Percentiles rank a stretch among this genome's conserved stretches.
phyloP scores from a whole-genome alignment of 805 yeast genomes.

The Wickerhamiella lipophila region DNA sequence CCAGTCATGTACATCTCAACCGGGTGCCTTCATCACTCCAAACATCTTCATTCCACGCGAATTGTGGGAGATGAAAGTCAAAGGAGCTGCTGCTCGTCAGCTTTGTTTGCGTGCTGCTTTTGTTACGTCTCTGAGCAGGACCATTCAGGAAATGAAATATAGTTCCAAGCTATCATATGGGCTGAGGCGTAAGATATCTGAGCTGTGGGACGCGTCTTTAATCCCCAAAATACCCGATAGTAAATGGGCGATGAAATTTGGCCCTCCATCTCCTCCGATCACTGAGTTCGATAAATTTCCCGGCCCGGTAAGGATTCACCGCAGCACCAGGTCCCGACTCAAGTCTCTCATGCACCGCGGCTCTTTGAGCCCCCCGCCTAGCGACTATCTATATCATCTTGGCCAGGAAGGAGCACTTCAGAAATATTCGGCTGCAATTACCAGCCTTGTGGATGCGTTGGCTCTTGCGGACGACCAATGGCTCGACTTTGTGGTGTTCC shows the following conservation, averaged over 20 bases:
- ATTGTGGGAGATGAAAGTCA: constrained; percentile 8
- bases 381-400: constrained; percentile 1
- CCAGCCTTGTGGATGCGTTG: constrained; percentile 1
- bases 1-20: neutral
- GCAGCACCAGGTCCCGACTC: constrained; percentile 1
- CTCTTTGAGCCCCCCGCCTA: neutral
- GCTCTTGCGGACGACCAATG: constrained; percentile 1
- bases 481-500: constrained; percentile 11
- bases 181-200: constrained; percentile 1
- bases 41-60: constrained; percentile 9
- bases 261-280: constrained; percentile 5
- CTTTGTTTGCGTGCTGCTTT: constrained; percentile 9
- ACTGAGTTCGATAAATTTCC: constrained; percentile 3
- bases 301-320: constrained; percentile 6
- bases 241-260: neutral
- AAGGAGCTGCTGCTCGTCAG: neutral
- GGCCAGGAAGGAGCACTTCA: neutral
- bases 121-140: constrained; percentile 3
- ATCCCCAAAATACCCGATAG: neutral
- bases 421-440: constrained; percentile 5
- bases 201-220: neutral
- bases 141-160: constrained; percentile 3
- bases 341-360: constrained; percentile 4
- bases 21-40: constrained; percentile 13
- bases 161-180: neutral